A percentile compares a stretch with the other conserved stretches of the same genome.
Evolutionary conservation across 1,139 yeast species (phyloP).

Genomic region (Fermentozyma sake): DNA sequence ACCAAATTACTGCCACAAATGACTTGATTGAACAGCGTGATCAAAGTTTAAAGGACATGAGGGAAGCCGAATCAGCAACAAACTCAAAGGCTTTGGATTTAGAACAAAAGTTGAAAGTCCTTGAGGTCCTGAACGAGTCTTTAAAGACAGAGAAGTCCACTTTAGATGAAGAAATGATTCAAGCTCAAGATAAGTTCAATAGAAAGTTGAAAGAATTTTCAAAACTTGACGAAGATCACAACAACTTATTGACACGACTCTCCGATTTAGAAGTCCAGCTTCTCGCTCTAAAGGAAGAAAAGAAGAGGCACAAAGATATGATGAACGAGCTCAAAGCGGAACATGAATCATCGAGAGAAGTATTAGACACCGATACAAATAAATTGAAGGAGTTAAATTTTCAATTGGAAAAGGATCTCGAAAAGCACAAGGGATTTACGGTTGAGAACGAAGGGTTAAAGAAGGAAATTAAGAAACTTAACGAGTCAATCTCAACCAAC

Average conservation of each 20-base stretch:
- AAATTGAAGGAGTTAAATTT: slow-evolving; percentile 11
- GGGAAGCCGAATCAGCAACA: slow-evolving; percentile 19
- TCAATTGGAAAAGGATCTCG: slow-evolving; percentile 9
- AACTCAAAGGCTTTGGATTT: slow-evolving; percentile 9
- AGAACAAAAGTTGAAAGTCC: slow-evolving; percentile 10
- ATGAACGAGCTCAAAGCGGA: slow-evolving; percentile 17
- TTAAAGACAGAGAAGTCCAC: slow-evolving; percentile 7
- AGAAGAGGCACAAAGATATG: slow-evolving; percentile 14
- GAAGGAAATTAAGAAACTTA: slow-evolving; percentile 10
- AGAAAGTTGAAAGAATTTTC: slow-evolving; percentile 13
- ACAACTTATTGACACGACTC: slow-evolving; percentile 5
- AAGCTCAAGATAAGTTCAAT: slow-evolving; percentile 7
- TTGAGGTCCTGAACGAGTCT: slow-evolving; percentile 14
- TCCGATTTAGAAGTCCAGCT: slow-evolving; percentile 7
- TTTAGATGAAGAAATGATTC: slow-evolving; percentile 7
- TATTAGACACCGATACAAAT: slow-evolving; percentile 8
- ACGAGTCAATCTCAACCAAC: slow-evolving; percentile 8
- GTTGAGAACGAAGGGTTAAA: slow-evolving; percentile 8
- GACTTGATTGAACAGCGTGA: slow-evolving; percentile 26
- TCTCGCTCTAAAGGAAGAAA: slow-evolving; percentile 9
- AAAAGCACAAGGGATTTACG: slow-evolving; percentile 6
- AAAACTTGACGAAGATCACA: slow-evolving; percentile 14
- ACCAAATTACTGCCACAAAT: slow-evolving; percentile 27
- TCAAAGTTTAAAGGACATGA: slow-evolving; percentile 18
- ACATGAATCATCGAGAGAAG: slow-evolving; percentile 10